Evolutionary conservation across 805 yeast genomes (phyloP).

Genomic region (Kazachstania bromeliacearum): DNA sequence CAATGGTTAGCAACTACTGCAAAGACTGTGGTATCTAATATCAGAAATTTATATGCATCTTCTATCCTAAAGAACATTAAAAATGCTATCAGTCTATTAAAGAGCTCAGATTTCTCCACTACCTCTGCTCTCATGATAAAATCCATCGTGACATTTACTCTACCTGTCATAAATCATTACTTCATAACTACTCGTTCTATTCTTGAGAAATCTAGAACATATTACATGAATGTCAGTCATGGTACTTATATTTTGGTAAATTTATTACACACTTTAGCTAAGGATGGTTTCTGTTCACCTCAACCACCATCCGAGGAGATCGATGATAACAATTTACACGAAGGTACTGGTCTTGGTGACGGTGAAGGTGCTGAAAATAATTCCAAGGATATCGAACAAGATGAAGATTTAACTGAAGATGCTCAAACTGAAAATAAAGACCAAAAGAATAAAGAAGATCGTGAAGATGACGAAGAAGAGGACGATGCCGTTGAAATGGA

Average conservation of each 20-base stretch:
- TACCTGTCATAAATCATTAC: constrained; percentile 60
- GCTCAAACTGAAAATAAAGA: constrained; percentile 70
- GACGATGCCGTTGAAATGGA: constrained; percentile 89
- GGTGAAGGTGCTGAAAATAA: constrained; percentile 81
- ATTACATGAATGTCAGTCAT: constrained; percentile 47
- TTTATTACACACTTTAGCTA: constrained; percentile 51
- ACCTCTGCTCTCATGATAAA: constrained; percentile 33
- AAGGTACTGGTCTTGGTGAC: constrained; percentile 89
- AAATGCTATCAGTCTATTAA: constrained; percentile 30
- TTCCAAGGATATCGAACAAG: constrained; percentile 81
- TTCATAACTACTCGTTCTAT: constrained; percentile 38
- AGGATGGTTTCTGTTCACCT: constrained; percentile 88
- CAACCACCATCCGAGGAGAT: constrained; percentile 58
- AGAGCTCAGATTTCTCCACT: constrained; percentile 31
- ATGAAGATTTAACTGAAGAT: constrained; percentile 76
- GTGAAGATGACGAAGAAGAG: constrained; percentile 40
- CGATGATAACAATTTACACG: constrained; percentile 57
- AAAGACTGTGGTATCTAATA: constrained; percentile 33
- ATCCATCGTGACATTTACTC: constrained; percentile 45
- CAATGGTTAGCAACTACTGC: constrained; percentile 57
- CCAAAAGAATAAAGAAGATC: constrained; percentile 51
- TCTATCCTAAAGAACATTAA: constrained; percentile 32
- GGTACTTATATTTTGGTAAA: constrained; percentile 52
- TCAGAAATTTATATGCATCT: constrained; percentile 36
- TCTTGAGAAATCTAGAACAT: constrained; percentile 34